Evolutionary conservation across 495 filamentous ascomycete species (phyloP), one percentile per base, ranked within the genome.

Genomic region (Barbatosphaeria neglecta): DNA sequence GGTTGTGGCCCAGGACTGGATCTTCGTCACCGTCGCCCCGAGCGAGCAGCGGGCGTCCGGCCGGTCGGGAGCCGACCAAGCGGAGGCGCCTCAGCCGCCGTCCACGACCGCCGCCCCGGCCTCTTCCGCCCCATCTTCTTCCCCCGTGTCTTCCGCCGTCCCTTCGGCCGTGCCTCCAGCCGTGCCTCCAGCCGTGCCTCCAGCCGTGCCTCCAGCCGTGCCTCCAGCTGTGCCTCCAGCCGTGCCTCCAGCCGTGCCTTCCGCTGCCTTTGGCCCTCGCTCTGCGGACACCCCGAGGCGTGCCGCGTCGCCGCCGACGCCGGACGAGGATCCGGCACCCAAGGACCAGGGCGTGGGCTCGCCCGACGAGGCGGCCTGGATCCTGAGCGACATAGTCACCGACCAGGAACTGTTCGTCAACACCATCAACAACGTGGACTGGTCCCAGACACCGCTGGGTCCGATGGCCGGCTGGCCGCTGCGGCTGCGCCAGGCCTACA

Each of bases 371-470:
- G 20, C 39, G 8, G 20, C 6, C 20, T 41, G 39, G 39, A 41
- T 41, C 39, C 20, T 41, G 10, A 19, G 20, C 8, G 39, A 41
- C 6, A 22, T 41, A 6, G 10, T 41, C 8, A 19, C 39, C 19
- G 61, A 66, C 35, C 55, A 61, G 50, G 54, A 46, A 7, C 55
- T 54, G 2, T 66, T 65, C 40, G 44, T 62, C 5, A 54, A 65
- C 27, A 58, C 61, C 1, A 58, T 66, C 28, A 44, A 57, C 39
- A 50, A 47, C 23, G 51, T 63, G 15, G 72, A 83, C 57, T 84
- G 80, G 80, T 69, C 70, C 1, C 45, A 58, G 6, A 83, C 80
- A 0, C 54, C 69, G n/a, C 62, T 83, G 3, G 80, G 80, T 7
- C 77, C 78, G 3, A 80, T 82, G 41, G 68, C 76, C 19, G 54